Conservation (phyloP, 1,284 basidiomycete species). For the Sporisorium scitamineum region DNA sequence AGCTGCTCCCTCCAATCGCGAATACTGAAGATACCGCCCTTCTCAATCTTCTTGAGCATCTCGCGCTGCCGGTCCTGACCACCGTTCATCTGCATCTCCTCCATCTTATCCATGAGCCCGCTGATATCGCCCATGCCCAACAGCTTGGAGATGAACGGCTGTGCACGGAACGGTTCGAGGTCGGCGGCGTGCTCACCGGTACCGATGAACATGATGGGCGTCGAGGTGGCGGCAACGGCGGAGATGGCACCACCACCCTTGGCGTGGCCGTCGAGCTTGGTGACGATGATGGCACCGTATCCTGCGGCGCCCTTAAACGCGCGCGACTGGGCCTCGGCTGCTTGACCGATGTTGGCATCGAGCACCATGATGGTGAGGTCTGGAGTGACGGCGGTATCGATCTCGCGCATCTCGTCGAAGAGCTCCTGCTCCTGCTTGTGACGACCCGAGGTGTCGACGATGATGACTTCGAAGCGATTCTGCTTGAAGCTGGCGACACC, state of each 20-base stretch:
- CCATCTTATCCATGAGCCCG: constrained; percentile 83
- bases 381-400: constrained; percentile 89
- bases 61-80: constrained; percentile 88
- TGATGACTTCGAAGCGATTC: constrained; percentile 97
- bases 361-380: constrained; percentile 72
- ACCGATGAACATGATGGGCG: constrained; percentile 98
- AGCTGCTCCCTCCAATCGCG: constrained; percentile 98
- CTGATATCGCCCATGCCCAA: constrained; percentile 95
- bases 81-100: constrained; percentile 75
- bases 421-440: constrained; percentile 98
- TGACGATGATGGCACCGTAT: constrained; percentile 99
- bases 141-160: constrained; percentile 97
- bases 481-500: constrained; percentile 98
- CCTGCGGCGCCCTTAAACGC: constrained; percentile 98
- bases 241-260: constrained; percentile 99
- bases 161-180: constrained; percentile 92
- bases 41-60: constrained; percentile 96
- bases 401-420: constrained; percentile 98
- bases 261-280: constrained; percentile 99
- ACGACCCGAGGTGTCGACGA: constrained; percentile 96
- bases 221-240: constrained; percentile 96
- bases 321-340: constrained; percentile 92
- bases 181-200: constrained; percentile 97
- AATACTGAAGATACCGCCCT: constrained; percentile 90
- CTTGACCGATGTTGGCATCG: constrained; percentile 80